These are phyloP conservation scores for Citrus mangshanensis DNA, from an alignment of 345 rosid species.

Conservation along the genomic window DNA sequence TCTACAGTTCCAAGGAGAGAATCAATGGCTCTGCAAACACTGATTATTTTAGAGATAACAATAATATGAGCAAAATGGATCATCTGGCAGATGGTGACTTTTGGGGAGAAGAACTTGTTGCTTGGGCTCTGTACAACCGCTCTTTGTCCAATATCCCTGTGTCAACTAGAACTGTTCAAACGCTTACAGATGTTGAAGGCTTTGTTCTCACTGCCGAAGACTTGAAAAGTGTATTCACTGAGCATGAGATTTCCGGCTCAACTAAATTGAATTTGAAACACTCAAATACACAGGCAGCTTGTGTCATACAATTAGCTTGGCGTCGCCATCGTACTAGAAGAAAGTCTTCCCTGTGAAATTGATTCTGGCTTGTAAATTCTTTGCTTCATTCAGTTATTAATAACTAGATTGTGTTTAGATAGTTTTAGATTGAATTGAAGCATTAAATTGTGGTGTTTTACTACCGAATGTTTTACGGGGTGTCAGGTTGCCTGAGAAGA, in stretches of 20 bases:
- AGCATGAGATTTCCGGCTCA: background rate
- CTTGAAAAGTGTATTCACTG: background rate
- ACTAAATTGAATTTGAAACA: background rate
- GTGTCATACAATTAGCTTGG: background rate
- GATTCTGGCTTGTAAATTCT: background rate
- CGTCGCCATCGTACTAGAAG: background rate
- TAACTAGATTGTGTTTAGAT: no score
- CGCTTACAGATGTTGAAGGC: slow-evolving; percentile 1
- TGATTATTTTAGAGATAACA: background rate
- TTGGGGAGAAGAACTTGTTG: slow-evolving; percentile 9
- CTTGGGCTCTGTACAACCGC: background rate
- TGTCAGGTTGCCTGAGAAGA: no score
- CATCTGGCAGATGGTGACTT: background rate
- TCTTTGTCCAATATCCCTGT: background rate
- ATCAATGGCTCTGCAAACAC: background rate
- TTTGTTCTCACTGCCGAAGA: background rate
- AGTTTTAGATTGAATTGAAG: no score
- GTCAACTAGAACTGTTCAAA: slow-evolving; percentile 2
- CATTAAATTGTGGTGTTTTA: no score
- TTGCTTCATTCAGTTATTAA: no score
- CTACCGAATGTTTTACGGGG: no score
- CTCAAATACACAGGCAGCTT: background rate
- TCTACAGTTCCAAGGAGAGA: background rate
- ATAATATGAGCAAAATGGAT: background rate
- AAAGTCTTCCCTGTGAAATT: background rate